A percentile compares a stretch with the other conserved stretches of the same genome.
Evolutionary conservation across 2,329 filamentous ascomycete genomes (phyloP).

Genomic region (Neofusicoccum cordaticola): DNA sequence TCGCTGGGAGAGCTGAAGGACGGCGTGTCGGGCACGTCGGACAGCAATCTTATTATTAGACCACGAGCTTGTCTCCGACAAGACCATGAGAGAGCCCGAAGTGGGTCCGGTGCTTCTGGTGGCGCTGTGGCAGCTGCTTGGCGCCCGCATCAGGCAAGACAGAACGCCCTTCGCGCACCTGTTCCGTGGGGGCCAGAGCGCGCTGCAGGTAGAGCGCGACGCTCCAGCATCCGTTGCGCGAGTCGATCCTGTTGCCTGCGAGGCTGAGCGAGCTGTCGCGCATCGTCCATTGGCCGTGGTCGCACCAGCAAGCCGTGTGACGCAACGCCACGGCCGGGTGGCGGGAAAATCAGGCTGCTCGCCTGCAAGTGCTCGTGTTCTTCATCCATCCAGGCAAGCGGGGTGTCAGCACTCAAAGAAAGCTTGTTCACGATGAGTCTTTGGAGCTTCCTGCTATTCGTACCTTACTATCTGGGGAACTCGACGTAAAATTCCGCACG

Average conservation of each 20-base stretch:
- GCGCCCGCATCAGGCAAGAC: neutral
- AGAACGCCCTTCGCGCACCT: neutral
- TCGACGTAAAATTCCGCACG: neutral
- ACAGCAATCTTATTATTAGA: conserved; percentile 4
- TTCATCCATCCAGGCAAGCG: no score
- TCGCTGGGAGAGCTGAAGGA: no score
- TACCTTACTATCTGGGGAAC: neutral
- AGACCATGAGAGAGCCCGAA: neutral
- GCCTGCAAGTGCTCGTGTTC: no score
- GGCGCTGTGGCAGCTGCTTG: conserved; percentile 2
- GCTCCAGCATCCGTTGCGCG: no score
- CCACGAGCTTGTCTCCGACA: neutral
- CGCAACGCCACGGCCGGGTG: no score
- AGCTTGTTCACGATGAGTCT: no score
- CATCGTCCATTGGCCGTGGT: no score
- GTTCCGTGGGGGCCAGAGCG: neutral
- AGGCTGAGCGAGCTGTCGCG: neutral
- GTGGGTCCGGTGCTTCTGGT: neutral
- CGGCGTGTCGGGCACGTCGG: neutral
- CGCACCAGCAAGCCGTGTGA: no score
- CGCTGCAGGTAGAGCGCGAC: neutral
- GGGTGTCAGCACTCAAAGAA: no score
- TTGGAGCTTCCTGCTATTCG: neutral
- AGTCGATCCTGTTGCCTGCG: neutral
- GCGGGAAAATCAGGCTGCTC: no score